Percentiles rank a stretch among this genome's conserved stretches.
Conservation (phyloP, 345 rosid genomes). For the Ceriops tagal region DNA sequence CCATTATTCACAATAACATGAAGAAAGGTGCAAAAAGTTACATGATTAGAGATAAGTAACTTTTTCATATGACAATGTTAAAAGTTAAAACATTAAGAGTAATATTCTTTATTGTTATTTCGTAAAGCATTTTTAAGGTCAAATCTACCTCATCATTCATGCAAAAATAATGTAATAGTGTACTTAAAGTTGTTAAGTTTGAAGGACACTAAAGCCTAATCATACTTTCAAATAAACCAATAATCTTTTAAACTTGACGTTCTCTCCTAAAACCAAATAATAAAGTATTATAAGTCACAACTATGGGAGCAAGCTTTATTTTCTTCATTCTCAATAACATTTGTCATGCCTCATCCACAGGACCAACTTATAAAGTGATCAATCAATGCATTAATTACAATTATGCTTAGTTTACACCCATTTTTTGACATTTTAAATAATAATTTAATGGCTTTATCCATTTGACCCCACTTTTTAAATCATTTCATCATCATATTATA, state of each 20-base stretch:
- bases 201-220: conserved; percentile 53
- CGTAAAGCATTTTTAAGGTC: conserved; percentile 61
- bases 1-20: conserved; percentile 73
- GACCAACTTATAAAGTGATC: conserved; percentile 64
- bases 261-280: conserved; percentile 68
- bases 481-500: no score
- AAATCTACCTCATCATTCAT: conserved; percentile 72
- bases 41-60: conserved; percentile 61
- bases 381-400: conserved; percentile 73
- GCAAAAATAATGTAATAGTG: conserved; percentile 87
- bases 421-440: conserved; percentile 67
- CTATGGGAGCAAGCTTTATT: conserved; percentile 71
- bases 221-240: conserved; percentile 63
- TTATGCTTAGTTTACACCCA: conserved; percentile 70
- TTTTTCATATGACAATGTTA: conserved; percentile 89
- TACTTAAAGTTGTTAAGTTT: conserved; percentile 73
- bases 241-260: conserved; percentile 55
- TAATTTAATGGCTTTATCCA: conserved; percentile 73
- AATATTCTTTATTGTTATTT: conserved; percentile 58
- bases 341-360: conserved; percentile 76
- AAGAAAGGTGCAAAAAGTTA: conserved; percentile 80
- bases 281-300: conserved; percentile 80
- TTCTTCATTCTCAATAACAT: conserved; percentile 66
- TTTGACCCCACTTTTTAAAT: conserved; percentile 64
- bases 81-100: conserved; percentile 74